phyloP scores from a whole-genome alignment of 306 rosid genomes.

The Nissolia schottii region DNA sequence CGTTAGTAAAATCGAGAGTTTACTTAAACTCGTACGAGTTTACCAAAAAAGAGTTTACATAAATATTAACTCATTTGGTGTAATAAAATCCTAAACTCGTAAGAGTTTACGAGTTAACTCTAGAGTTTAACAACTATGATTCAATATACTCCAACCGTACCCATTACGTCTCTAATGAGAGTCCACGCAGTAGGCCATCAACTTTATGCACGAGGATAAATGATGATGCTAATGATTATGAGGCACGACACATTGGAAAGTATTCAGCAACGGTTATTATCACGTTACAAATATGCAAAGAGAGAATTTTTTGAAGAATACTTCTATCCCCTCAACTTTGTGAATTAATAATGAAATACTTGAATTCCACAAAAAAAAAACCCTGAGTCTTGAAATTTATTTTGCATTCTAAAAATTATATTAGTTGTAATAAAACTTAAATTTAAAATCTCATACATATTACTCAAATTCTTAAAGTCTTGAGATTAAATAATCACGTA shows the following conservation, averaged over 20 bases:
- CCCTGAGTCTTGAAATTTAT: neutral
- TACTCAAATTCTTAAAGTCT: too few relatives aligned
- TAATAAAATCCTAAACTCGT: too few relatives aligned
- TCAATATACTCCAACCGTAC: neutral
- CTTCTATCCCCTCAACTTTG: neutral
- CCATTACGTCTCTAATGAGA: neutral
- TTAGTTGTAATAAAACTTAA: too few relatives aligned
- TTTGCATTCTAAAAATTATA: too few relatives aligned
- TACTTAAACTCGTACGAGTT: too few relatives aligned
- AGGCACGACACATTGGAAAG: neutral
- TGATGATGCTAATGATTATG: neutral
- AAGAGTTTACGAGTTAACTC: too few relatives aligned
- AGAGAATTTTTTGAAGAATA: neutral
- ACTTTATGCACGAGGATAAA: neutral
- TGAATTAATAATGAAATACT: neutral
- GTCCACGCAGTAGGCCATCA: neutral
- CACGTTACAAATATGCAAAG: neutral
- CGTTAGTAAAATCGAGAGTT: too few relatives aligned
- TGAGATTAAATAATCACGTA: neutral
- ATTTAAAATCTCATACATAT: too few relatives aligned
- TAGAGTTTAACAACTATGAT: too few relatives aligned
- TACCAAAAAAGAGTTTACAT: too few relatives aligned
- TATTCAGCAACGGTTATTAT: neutral
- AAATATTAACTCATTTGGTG: too few relatives aligned
- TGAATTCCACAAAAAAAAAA: neutral